Evolutionary conservation across 1,284 basidiomycete species (phyloP), one percentile per base, ranked within the genome.

Genomic region (Naganishia sp.): DNA sequence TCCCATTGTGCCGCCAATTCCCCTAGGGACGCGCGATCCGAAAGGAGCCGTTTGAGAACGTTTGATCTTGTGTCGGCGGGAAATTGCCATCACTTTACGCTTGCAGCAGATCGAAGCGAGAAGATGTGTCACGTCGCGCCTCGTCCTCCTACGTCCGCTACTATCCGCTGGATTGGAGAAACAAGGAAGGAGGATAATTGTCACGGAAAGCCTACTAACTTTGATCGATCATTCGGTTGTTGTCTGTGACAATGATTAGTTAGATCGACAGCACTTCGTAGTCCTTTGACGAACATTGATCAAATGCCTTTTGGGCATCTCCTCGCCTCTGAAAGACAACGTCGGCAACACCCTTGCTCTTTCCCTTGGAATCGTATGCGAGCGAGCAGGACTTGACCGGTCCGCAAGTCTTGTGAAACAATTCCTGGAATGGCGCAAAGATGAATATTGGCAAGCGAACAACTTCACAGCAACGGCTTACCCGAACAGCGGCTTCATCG

Each of bases 211-310:
- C 55, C 52, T 88, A 96, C 94, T 94, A 90, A 98, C 94, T 96
- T 84, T 94, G 92, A 88, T 99, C 95, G 86, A 99, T 95, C 83
- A 99, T 88, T 79, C 95, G 89, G 83, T 94, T 93, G 86, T 99
- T 93, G 85, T 98, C 79, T 80, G 41, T 13, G 11, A 41, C 28
- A 10, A 41, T 65, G 41, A 73, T 50, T 18, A 66, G 43, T n/a
- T 21, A 25, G 3, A 25, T 9, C 17, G n/a, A 43, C 15, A 45
- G 35, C 15, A 28, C 10, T 13, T 43, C 21, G 10, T 2, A 28
- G 32, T n/a, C 18, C 28, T 43, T 52, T 9, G 1, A 75, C 78
- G 69, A 66, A 81, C 79, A 99, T 73, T 92, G 86, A 71, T 89
- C 84, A 82, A 89, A 95, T 6, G 95, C 95, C 83, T 90, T 92